phyloP scores from a whole-genome alignment of 148 eudicot species.

The Rhododendron henanense region DNA sequence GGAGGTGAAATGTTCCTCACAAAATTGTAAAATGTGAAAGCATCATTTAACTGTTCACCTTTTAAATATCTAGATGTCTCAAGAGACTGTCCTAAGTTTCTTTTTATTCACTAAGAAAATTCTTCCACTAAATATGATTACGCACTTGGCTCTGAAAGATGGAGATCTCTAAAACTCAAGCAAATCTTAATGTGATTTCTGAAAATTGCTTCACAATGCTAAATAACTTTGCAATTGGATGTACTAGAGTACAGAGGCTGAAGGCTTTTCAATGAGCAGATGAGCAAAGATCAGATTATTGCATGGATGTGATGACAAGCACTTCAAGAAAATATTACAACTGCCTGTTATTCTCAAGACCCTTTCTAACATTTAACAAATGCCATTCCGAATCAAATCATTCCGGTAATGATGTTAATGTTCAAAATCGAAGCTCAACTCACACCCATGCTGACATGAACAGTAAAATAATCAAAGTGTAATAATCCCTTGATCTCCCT shows the following conservation, averaged over 20 bases:
- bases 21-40: neutral
- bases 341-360: neutral
- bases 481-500: neutral
- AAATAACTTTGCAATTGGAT: neutral
- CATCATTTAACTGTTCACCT: neutral
- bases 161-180: neutral
- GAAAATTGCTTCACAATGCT: neutral
- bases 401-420: neutral
- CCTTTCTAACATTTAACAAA: neutral
- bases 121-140: neutral
- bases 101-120: neutral
- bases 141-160: neutral
- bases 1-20: neutral
- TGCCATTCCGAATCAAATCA: neutral
- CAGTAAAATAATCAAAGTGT: neutral
- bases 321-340: neutral
- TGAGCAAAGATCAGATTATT: neutral
- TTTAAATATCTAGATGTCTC: neutral
- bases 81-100: constrained; percentile 4
- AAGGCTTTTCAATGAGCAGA: neutral
- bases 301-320: neutral
- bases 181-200: neutral
- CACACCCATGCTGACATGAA: neutral
- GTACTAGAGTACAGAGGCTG: neutral
- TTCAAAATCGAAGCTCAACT: neutral